Evolutionary conservation across 2,329 filamentous ascomycete species (phyloP), one percentile per base, ranked within the genome.

Genomic region (Nakataea oryzae): DNA sequence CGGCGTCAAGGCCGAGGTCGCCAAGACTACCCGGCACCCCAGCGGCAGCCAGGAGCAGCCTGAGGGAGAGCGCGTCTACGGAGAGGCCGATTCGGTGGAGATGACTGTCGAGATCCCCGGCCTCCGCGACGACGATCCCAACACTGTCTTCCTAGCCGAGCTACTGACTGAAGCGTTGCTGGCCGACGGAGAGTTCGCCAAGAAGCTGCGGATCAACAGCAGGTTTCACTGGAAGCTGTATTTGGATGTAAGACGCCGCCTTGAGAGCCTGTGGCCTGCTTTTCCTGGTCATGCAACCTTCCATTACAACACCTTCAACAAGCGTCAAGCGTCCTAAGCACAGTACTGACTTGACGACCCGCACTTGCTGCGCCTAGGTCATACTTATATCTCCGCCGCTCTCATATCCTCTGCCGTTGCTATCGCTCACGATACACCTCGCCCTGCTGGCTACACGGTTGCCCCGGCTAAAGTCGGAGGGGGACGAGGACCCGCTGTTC

Each of bases 181-280:
- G 64, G 87, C 86, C 34, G 88, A 86, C 74, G 88, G 86, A 26
- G 81, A 82, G 70, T 83, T 90, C 72, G 81, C 82, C 66, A 86
- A 85, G 73, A 85, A 87, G 70, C 75, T 99, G 70, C 89, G 87
- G 74, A 97, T 99, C 73, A 97, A 97, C 76, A 78, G 81, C 63
- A 84, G 93, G 57, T 99, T 93, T 80, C 93, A 97, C 79, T 99
- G 95, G 95, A 91, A 93, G 76, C 74, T 99, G 63, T 97, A 93
- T 75, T 83, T 99, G 65, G 95, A 99, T 76, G 93, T 97, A 74
- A 71, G 90, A n/a, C 1, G 6, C 41, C 9, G 6, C 21, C 41
- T 50, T 50, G 41, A 6, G 41, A 50, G 41, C 41, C 41, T n/a
- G 9, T 50, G 41, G 21, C 41, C 24, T n/a, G n/a, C n/a, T 4